Evolutionary conservation across 176 grass and related monocot species (phyloP), one percentile per base, ranked within the genome.

Genomic region (Panicum miliaceum): DNA sequence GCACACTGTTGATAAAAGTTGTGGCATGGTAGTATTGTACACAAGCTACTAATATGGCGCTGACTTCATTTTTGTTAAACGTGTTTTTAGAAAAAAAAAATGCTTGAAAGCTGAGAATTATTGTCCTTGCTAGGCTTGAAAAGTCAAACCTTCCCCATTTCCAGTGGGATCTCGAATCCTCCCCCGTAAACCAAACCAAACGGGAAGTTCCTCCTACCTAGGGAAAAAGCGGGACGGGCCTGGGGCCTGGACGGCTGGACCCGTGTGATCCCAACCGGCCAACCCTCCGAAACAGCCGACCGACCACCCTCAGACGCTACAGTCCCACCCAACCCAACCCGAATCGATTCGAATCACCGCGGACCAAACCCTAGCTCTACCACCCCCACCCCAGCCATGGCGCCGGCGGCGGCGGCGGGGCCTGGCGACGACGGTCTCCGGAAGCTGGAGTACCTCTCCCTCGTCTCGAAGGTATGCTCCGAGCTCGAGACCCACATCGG

Each of bases 401-500:
- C 82, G 42, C 45, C 64, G 26, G 47, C 77, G 40, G 35, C 81
- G 45, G 69, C 68, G 63, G 81, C 81, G 12, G 75, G 64, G 22
- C 68, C 77, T 42, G 64, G 76, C 46, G 78, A 77, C 19, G 90
- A 90, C 11, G 92, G 89, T 22, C 87, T 94, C 68, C 79, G 84
- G 62, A 92, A 94, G 77, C 57, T 95, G 3, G 93, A 95, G 69
- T 95, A 95, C 69, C 90, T 92, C 3, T 95, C 90, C 7, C 79
- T 95, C 13, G 88, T 95, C 11, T 95, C 93, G 57, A 90, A 95
- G 79, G 87, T 95, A 0, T 95, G 93, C 78, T 88, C 82, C 16
- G 93, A 92, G 90, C 90, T 95, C 18, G 90, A 95, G 83, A 87
- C 90, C 3, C 90, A 95, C 85, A 73, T 95, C 41, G 93, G 93